A percentile compares a stretch with the other conserved stretches of the same genome.
phyloP scores from a whole-genome alignment of 169 alveolate genomes.

The Plasmodium cynomolgi region DNA sequence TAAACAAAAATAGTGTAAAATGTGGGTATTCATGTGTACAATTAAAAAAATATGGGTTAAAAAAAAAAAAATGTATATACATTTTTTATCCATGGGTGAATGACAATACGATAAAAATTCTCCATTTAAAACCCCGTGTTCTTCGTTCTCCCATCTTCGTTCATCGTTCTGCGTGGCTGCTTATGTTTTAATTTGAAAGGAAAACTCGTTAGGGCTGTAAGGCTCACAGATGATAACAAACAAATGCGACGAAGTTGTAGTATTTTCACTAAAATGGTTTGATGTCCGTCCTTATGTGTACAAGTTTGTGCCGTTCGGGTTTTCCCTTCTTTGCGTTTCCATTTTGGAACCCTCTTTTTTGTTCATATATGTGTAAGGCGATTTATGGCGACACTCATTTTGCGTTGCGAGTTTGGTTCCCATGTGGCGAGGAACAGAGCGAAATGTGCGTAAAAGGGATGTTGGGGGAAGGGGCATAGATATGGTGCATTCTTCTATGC shows the following conservation, averaged over 20 bases:
- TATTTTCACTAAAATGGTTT: neutral
- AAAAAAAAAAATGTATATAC: neutral
- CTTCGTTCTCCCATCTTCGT: neutral
- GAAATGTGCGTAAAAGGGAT: neutral
- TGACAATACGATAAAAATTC: neutral
- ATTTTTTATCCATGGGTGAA: neutral
- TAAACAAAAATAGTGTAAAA: neutral
- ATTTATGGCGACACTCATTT: neutral
- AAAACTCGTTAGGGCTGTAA: neutral
- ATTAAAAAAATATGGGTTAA: neutral
- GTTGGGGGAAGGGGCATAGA: neutral
- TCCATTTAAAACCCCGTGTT: neutral
- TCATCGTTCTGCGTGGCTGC: neutral
- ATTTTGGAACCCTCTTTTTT: neutral
- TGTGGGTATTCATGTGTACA: neutral
- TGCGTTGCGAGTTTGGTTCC: neutral
- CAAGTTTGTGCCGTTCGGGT: neutral
- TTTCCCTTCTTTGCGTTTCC: neutral
- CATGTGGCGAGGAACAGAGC: neutral
- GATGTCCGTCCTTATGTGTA: neutral
- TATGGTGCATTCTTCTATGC: neutral
- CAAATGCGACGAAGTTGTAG: neutral
- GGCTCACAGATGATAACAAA: neutral
- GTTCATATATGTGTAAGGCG: neutral
- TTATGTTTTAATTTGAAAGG: neutral